Conservation (phyloP, 805 yeast genomes). For the Candida nanaspora region DNA sequence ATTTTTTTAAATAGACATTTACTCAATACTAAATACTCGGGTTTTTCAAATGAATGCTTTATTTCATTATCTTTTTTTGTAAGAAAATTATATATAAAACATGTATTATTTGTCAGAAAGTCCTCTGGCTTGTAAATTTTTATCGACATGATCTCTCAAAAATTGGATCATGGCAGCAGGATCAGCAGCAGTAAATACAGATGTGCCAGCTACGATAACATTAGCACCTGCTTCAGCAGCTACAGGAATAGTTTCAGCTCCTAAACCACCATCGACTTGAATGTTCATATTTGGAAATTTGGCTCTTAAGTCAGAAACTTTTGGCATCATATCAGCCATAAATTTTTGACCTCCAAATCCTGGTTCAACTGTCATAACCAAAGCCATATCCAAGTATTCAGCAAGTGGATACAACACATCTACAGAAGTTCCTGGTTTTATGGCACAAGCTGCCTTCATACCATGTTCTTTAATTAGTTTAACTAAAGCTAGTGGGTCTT, state of each 20-base stretch:
- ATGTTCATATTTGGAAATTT: constrained; percentile 76
- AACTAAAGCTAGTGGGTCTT: constrained; percentile 67
- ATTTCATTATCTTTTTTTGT: neutral
- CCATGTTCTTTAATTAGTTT: constrained; percentile 70
- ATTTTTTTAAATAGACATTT: constrained; percentile 27
- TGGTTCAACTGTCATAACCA: constrained; percentile 98
- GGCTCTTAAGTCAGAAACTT: constrained; percentile 69
- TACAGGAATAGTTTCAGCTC: constrained; percentile 70
- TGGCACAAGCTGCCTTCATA: constrained; percentile 91
- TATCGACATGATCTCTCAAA: constrained; percentile 53
- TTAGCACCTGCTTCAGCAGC: constrained; percentile 99
- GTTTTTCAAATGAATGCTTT: neutral
- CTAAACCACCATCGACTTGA: constrained; percentile 96
- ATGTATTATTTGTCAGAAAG: constrained; percentile 6
- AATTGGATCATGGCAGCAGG: constrained; percentile 69
- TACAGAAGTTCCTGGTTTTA: constrained; percentile 89
- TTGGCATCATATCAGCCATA: constrained; percentile 95
- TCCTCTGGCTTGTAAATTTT: constrained; percentile 7
- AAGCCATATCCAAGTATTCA: constrained; percentile 82
- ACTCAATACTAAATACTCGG: neutral
- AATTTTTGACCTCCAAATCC: constrained; percentile 98
- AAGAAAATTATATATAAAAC: neutral
- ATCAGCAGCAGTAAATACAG: constrained; percentile 79
- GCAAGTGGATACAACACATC: constrained; percentile 74
- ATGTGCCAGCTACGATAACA: constrained; percentile 95